Conservation (phyloP, 2,329 filamentous ascomycete genomes). For the Reticulascus tulasneorum region DNA sequence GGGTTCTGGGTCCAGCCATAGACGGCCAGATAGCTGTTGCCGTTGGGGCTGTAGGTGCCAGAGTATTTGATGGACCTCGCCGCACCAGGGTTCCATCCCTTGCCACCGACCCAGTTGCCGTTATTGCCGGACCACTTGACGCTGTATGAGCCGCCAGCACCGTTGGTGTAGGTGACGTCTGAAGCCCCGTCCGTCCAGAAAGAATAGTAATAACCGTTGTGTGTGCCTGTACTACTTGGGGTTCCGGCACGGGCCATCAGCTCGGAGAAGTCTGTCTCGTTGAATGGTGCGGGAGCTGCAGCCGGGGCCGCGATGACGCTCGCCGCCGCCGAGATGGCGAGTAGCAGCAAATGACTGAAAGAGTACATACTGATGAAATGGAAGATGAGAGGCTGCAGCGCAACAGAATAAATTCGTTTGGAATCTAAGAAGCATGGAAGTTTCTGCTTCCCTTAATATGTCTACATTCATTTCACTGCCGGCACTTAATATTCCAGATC, state of each 20-base stretch:
- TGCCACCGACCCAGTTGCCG: conserved; percentile 54
- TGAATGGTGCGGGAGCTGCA: too few relatives aligned
- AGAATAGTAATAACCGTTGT: conserved; percentile 43
- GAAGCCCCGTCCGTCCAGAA: conserved; percentile 45
- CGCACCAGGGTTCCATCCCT: conserved; percentile 53
- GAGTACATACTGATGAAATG: too few relatives aligned
- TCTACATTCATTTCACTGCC: too few relatives aligned
- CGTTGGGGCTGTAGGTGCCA: conserved; percentile 32
- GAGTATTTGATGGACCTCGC: conserved; percentile 38
- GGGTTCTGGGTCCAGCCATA: conserved; percentile 35
- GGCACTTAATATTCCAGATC: too few relatives aligned
- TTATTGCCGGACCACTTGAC: conserved; percentile 39
- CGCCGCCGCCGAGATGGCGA: conserved; percentile 1
- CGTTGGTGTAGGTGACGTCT: conserved; percentile 38
- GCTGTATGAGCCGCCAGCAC: conserved; percentile 36
- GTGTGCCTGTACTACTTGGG: conserved; percentile 29
- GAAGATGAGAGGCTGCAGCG: too few relatives aligned
- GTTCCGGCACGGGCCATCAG: conserved; percentile 17
- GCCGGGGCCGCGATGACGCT: not conserved
- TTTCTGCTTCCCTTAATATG: too few relatives aligned
- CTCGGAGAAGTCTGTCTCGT: conserved; percentile 1
- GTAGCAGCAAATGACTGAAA: too few relatives aligned
- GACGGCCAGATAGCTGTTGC: conserved; percentile 33
- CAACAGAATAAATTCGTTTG: too few relatives aligned
- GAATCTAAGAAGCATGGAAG: too few relatives aligned